Base-by-base conservation (phyloP, 345 rosid species). In the Gossypioides kirkii region DNA sequence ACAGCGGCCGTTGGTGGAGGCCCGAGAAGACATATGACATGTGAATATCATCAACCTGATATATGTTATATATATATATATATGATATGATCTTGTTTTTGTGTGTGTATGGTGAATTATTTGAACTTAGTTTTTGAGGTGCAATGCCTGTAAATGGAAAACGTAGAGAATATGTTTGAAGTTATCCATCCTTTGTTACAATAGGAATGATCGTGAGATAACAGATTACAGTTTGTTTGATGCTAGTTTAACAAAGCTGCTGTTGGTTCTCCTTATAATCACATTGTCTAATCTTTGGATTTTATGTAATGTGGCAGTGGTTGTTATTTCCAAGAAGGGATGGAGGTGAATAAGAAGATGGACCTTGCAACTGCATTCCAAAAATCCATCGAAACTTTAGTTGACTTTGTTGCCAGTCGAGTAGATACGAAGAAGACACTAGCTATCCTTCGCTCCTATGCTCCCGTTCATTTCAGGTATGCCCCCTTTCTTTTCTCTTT, bases 1-100 rank as follows among this genome's bases (percentile, higher is more conserved):
- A 95, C 80, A 81, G 96, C 0, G 99, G 97, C 17, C 98, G 91
- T 75, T 95, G 99, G 99, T 93, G 97, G 99, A 87, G 84, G 75
- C 38, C 82, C 10, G 89, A 81, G 73, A 93, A 96, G 84, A 93
- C 98, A 32, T 86, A 28, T 84, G 84, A 74, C 71, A 42, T n/a
- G 99, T 95, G 83, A 79, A 68, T 67, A 74, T 53, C 47, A 56
- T 75, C 73, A 28, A 8, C 18, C 76, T 52, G 43, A 72, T 60
- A n/a, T 8, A 55, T 55, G 28, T 22, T 55, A n/a, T n/a, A n/a
- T n/a, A n/a, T n/a, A n/a, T n/a, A n/a, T n/a, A n/a, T n/a, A n/a
- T n/a, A n/a, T n/a, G n/a, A n/a, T 50, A 18, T 20, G 62, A 23
- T 47, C 22, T 25, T 20, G 46, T 20, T 41, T 10, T 1, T 17